Evolutionary conservation across 208 protist genomes (phyloP), one percentile per base, ranked within the genome.

Genomic region (Phytomonas sp.): DNA sequence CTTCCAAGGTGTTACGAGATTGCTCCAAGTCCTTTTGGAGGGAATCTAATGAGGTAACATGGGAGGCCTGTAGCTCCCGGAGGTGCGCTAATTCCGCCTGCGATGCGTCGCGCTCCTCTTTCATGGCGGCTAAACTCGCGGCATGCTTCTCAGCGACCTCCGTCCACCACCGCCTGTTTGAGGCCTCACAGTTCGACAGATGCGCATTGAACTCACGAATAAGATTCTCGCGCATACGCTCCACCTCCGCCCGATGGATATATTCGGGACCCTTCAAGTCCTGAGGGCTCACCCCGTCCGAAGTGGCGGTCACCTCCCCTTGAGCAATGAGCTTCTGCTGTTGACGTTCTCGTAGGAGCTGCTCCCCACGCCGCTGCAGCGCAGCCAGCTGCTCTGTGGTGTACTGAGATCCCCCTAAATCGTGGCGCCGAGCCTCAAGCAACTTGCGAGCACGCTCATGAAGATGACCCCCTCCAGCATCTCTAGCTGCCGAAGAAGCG

Each of bases 151-250:
- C 60, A n/a, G 64, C 61, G 8, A 67, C 66, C 40, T 74, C 43
- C 15, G 40, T 60, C 78, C 80, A 84, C 66, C 81, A 78, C 0
- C 51, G 65, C 69, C 78, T 63, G 60, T 88, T 85, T 4, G 75
- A 73, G 40, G 62, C 11, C 73, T 89, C 81, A 61, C 78, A 83
- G 61, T 78, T 71, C 26, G 70, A 46, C 73, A 89, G 83, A 77
- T 89, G 83, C 4, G 65, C 68, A 71, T 81, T 85, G 62, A 84
- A 89, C 65, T 89, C 70, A 28, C 62, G 62, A 4, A 84, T 71
- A 20, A 89, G 65, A 3, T 70, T 31, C 37, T 67, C 23, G 32
- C 66, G 75, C 71, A 71, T 67, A 4, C 67, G 56, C 17, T 65
- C 37, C 8, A 74, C 34, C 53, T 60, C 72, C n/a, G 40, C 51